Percentiles rank a stretch among this genome's conserved stretches.
Conservation (phyloP, 805 yeast genomes). For the Kluyveromyces siamensis region DNA sequence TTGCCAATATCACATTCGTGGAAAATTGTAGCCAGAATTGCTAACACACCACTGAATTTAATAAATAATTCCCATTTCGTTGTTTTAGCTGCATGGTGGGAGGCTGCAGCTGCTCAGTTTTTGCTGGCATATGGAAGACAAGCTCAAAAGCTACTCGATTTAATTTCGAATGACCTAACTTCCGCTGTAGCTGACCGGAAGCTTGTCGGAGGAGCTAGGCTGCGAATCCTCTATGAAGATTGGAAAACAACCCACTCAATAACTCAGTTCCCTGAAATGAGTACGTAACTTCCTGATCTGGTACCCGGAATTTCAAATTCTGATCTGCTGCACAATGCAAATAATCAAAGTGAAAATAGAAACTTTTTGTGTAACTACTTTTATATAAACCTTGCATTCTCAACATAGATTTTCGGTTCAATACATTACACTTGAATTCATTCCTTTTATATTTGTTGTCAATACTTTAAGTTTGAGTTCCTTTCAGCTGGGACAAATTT, state of each 20-base stretch:
- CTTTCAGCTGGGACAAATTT: neutral
- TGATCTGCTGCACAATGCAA: neutral
- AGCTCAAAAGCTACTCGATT: conserved; percentile 48
- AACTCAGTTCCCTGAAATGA: conserved; percentile 31
- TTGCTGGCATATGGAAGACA: conserved; percentile 55
- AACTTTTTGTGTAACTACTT: too few species aligned
- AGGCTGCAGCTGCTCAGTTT: conserved; percentile 57
- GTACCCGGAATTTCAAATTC: neutral
- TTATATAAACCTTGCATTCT: neutral
- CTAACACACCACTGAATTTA: conserved; percentile 44
- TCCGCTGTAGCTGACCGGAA: conserved; percentile 38
- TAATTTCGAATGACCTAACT: conserved; percentile 46
- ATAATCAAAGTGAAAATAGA: neutral
- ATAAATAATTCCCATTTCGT: conserved; percentile 64
- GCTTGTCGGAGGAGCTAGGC: conserved; percentile 71
- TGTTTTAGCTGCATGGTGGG: conserved; percentile 86
- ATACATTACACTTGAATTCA: neutral
- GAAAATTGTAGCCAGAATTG: conserved; percentile 62
- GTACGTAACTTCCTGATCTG: conserved; percentile 10
- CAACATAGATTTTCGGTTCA: neutral
- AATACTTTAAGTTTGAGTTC: conserved; percentile 1
- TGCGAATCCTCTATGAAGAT: conserved; percentile 72
- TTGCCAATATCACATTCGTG: conserved; percentile 52
- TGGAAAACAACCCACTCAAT: conserved; percentile 45
- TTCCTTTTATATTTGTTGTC: neutral